A percentile compares a stretch with the other conserved stretches of the same genome.
These are phyloP conservation scores for Alternaria solani DNA, from an alignment of 2,329 filamentous ascomycete genomes.

Conservation along the genomic window DNA sequence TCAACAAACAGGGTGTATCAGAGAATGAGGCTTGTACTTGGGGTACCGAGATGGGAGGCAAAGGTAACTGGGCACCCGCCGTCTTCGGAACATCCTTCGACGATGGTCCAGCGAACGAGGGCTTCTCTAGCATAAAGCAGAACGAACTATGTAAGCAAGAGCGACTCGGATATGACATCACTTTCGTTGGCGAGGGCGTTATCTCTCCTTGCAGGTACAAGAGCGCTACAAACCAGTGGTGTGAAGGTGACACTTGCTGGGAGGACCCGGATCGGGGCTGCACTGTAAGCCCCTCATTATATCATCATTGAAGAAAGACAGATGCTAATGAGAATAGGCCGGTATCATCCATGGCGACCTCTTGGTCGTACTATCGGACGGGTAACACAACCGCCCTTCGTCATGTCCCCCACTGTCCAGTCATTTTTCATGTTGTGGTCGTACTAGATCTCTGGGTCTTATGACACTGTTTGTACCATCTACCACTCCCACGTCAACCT, in stretches of 20 bases:
- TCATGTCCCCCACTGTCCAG: background rate
- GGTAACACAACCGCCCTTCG: constrained; percentile 17
- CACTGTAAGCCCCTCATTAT: constrained; percentile 69
- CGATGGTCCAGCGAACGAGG: constrained; percentile 57
- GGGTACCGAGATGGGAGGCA: constrained; percentile 66
- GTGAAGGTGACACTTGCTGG: constrained; percentile 56
- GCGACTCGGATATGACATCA: constrained; percentile 78
- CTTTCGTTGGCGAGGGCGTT: constrained; percentile 72
- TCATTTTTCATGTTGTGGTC: constrained; percentile 3
- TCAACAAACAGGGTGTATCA: constrained; percentile 80
- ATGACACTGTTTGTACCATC: constrained; percentile 4
- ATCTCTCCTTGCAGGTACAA: constrained; percentile 65
- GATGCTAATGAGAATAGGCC: constrained; percentile 25
- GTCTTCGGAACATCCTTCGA: constrained; percentile 82
- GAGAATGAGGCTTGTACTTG: constrained; percentile 78
- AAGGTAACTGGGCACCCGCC: constrained; percentile 86
- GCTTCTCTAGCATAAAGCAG: constrained; percentile 83
- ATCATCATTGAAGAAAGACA: background rate
- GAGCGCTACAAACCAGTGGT: constrained; percentile 71
- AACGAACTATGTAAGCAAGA: constrained; percentile 77
- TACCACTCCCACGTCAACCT: constrained; percentile 6
- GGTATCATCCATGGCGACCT: constrained; percentile 33
- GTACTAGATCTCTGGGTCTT: constrained; percentile 11
- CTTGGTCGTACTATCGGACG: constrained; percentile 39
- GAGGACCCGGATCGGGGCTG: constrained; percentile 67